Percentiles rank a stretch among this genome's conserved stretches.
phyloP scores from a whole-genome alignment of 2,329 filamentous ascomycete species.

The Colletotrichum siamense region DNA sequence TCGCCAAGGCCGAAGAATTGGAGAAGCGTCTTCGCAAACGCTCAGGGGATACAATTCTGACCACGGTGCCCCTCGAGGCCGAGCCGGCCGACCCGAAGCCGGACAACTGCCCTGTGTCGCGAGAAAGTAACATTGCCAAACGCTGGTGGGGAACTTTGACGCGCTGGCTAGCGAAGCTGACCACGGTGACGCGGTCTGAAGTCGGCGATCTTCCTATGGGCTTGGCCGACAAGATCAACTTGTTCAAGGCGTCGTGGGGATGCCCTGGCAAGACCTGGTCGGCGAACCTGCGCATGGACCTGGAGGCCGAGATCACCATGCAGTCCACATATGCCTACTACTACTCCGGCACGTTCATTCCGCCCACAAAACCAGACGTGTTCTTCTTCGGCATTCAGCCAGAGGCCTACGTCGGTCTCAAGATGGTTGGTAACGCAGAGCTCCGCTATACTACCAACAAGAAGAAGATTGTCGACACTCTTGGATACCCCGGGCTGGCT shows the following conservation, averaged over 20 bases:
- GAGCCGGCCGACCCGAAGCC: not conserved
- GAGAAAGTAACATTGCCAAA: not conserved
- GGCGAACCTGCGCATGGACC: constrained; percentile 15
- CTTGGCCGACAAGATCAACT: constrained; percentile 3
- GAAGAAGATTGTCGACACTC: constrained; percentile 16
- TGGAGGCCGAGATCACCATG: constrained; percentile 18
- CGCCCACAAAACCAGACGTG: constrained; percentile 9
- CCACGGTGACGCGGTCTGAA: constrained; percentile 8
- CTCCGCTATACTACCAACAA: not conserved
- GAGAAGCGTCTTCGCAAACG: not conserved
- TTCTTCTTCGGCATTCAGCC: constrained; percentile 17
- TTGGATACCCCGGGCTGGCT: constrained; percentile 18
- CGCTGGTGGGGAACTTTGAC: constrained; percentile 24
- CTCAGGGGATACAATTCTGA: not conserved
- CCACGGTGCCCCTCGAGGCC: not conserved
- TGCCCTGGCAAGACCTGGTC: not conserved
- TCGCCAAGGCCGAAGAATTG: not conserved
- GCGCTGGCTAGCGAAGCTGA: constrained; percentile 22
- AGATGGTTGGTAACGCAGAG: constrained; percentile 9
- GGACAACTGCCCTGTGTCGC: not conserved
- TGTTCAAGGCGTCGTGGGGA: constrained; percentile 3
- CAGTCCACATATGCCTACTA: constrained; percentile 25
- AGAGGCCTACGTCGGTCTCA: not conserved
- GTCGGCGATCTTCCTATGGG: constrained; percentile 15
- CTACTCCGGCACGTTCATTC: constrained; percentile 14